Evolutionary conservation across 1,284 basidiomycete species (phyloP).

Genomic region (Vanrija sp.): DNA sequence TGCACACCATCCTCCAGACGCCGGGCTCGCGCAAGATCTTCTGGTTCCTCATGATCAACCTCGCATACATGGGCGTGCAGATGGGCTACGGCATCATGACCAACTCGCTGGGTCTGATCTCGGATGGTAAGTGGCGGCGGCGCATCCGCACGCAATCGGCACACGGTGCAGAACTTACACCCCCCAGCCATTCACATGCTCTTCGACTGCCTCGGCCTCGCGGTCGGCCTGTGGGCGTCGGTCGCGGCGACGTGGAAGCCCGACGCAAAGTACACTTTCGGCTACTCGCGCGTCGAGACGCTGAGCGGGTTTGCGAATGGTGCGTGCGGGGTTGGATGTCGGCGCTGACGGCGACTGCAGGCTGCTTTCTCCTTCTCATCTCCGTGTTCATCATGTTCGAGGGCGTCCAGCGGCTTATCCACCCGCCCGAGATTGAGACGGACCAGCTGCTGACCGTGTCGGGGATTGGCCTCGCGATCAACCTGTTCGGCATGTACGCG

Average conservation of each 20-base stretch:
- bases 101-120: conserved; percentile 92
- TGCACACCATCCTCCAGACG: conserved; percentile 85
- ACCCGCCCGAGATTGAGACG: conserved; percentile 98
- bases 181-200: conserved; percentile 94
- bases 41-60: conserved; percentile 91
- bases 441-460: conserved; percentile 87
- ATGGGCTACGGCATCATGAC: conserved; percentile 97
- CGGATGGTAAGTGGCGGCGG: conserved; percentile 79
- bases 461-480: conserved; percentile 82
- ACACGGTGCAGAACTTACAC: not conserved
- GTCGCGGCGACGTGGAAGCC: conserved; percentile 98
- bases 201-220: conserved; percentile 97
- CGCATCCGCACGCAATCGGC: not conserved
- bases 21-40: conserved; percentile 92
- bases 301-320: conserved; percentile 98
- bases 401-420: conserved; percentile 86
- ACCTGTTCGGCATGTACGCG: conserved; percentile 98
- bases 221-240: conserved; percentile 89
- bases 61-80: conserved; percentile 93
- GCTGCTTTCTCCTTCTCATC: conserved; percentile 86
- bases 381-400: conserved; percentile 98
- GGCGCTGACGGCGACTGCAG: conserved; percentile 9
- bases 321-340: conserved; percentile 29
- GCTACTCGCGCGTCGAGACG: conserved; percentile 97
- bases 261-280: conserved; percentile 91